These are phyloP conservation scores for Trebouxia sp. DNA, from an alignment of 139 green algal genomes.

Conservation along the genomic window DNA sequence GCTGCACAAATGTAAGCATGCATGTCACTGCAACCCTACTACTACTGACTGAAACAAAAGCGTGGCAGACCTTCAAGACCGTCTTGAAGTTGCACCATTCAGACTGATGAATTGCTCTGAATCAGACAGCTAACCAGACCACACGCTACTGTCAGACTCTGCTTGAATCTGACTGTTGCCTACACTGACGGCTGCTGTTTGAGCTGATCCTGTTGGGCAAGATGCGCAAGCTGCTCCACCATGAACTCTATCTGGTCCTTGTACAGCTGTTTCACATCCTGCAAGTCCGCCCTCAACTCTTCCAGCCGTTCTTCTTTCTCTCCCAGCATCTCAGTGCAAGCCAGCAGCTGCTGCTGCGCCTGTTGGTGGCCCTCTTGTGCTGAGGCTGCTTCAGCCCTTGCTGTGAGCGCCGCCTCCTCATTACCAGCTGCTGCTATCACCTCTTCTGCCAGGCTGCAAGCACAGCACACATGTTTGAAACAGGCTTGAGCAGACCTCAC, in stretches of 20 bases:
- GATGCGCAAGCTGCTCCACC: constrained; percentile 49
- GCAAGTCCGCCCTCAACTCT: constrained; percentile 82
- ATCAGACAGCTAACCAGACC: too few species aligned
- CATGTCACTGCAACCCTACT: too few species aligned
- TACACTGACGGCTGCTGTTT: not conserved
- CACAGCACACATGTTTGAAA: too few species aligned
- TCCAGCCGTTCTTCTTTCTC: constrained; percentile 89
- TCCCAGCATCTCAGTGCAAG: constrained; percentile 86
- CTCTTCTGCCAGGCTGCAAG: constrained; percentile 77
- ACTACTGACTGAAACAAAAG: too few species aligned
- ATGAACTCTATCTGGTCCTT: constrained; percentile 85
- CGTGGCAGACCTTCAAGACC: too few species aligned
- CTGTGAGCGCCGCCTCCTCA: constrained; percentile 43
- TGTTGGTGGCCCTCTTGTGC: constrained; percentile 17
- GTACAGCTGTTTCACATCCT: constrained; percentile 86
- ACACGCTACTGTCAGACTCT: too few species aligned
- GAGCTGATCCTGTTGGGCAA: not conserved
- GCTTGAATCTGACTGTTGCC: too few species aligned
- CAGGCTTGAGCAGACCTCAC: not conserved
- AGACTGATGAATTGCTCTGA: too few species aligned
- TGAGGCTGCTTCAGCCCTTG: not conserved
- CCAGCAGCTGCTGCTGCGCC: constrained; percentile 56
- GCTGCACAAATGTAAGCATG: too few species aligned
- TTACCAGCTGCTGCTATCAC: constrained; percentile 67
- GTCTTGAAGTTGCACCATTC: too few species aligned